phyloP scores from a whole-genome alignment of 2,329 filamentous ascomycete species.

The Xylariaceae sp. region DNA sequence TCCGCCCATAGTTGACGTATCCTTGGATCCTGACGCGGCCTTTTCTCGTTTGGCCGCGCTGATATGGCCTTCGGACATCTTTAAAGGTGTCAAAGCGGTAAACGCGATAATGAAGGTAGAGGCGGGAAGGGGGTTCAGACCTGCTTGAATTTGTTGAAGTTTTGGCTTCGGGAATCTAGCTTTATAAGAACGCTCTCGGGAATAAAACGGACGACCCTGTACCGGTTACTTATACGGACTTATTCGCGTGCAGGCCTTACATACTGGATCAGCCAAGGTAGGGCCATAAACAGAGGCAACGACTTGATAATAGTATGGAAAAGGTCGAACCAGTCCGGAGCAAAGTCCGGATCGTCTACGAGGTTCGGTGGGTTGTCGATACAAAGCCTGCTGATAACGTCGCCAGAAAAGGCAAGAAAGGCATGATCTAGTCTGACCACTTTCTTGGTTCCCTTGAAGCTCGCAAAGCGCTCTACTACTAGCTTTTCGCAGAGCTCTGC shows the following conservation, averaged over 20 bases:
- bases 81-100: no score
- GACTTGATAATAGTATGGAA: no score
- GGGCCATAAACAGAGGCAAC: neutral
- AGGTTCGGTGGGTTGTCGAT: neutral
- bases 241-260: no score
- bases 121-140: no score
- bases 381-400: constrained; percentile 25
- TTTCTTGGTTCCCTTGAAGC: neutral
- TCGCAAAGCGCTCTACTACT: neutral
- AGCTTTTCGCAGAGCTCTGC: neutral
- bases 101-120: no score
- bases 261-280: neutral
- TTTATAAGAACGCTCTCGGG: neutral
- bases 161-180: no score
- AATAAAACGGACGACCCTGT: neutral
- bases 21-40: no score
- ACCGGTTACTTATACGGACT: neutral
- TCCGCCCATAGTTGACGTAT: no score
- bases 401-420: constrained; percentile 12
- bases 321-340: constrained; percentile 3
- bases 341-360: constrained; percentile 1
- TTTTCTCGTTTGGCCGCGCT: no score
- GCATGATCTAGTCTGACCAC: constrained; percentile 21
- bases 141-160: no score
- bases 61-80: no score